Percentiles rank a stretch among this genome's conserved stretches.
Evolutionary conservation across 2,329 filamentous ascomycete genomes (phyloP).

Genomic region (Fusarium tanahbumbuense): DNA sequence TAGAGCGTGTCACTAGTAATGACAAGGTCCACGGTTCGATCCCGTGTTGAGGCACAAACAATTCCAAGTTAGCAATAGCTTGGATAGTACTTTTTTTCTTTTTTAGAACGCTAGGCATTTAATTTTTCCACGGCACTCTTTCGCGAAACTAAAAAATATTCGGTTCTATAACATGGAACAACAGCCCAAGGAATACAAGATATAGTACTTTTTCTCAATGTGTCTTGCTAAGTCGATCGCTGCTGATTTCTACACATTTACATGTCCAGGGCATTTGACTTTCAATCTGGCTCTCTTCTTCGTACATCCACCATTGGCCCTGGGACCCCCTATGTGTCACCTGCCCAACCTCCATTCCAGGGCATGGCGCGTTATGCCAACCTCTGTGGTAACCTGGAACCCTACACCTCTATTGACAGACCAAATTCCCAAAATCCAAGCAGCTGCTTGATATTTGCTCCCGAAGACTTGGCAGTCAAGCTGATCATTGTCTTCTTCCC

Average conservation of each 20-base stretch:
- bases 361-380: not conserved
- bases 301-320: not conserved
- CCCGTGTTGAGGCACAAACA: not conserved
- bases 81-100: rapidly evolving
- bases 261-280: not conserved
- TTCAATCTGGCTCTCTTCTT: not conserved
- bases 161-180: not conserved
- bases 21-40: conserved; percentile 12
- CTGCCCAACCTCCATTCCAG: not conserved
- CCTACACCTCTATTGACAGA: rapidly evolving
- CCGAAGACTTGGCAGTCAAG: not conserved
- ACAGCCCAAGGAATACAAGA: not conserved
- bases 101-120: too few species aligned
- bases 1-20: conserved; percentile 12
- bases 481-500: conserved; percentile 10
- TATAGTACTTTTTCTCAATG: too few species aligned
- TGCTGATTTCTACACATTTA: not conserved
- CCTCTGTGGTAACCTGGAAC: rapidly evolving
- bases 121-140: too few species aligned
- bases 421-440: conserved; percentile 6
- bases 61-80: not conserved
- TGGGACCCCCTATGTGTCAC: not conserved
- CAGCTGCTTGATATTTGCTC: not conserved
- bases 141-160: not conserved
- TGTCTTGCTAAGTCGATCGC: not conserved